Percentiles rank a stretch among this genome's conserved stretches.
These are phyloP conservation scores for Herpotrichia juniperi DNA, from an alignment of 2,329 filamentous ascomycete genomes.

Conservation along the genomic window DNA sequence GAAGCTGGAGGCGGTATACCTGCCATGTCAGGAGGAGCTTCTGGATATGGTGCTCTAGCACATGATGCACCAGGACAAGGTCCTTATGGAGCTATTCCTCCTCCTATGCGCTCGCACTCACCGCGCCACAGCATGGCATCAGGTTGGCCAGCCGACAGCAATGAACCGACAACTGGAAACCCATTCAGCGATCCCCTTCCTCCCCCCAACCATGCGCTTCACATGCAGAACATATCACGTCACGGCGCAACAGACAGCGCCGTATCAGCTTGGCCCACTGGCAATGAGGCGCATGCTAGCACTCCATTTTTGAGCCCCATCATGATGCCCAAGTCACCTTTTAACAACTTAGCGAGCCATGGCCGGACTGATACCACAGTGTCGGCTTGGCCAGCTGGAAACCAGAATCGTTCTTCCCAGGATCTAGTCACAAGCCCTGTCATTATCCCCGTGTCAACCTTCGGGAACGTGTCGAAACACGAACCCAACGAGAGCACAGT, in stretches of 20 bases:
- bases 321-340: not conserved
- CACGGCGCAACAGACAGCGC: not conserved
- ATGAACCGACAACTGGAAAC: constrained; percentile 6
- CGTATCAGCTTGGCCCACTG: not conserved
- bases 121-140: constrained; percentile 12
- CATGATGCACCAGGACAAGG: not conserved
- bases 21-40: constrained; percentile 30
- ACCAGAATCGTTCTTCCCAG: not conserved
- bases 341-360: not conserved
- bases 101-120: too few relatives aligned
- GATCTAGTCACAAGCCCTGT: not conserved
- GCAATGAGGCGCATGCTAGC: not conserved
- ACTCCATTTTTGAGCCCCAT: not conserved
- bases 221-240: not conserved
- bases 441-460: not conserved
- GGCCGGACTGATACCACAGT: not conserved
- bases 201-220: not conserved
- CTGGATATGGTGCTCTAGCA: constrained; percentile 10
- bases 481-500: not conserved
- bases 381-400: constrained; percentile 1
- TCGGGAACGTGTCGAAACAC: not conserved
- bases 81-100: constrained; percentile 12
- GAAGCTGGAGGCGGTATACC: constrained; percentile 21
- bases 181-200: constrained; percentile 9
- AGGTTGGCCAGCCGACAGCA: not conserved